A percentile compares a stretch with the other conserved stretches of the same genome.
These are phyloP conservation scores for Escovopsis sp. DNA, from an alignment of 2,329 filamentous ascomycete genomes.

Conservation along the genomic window DNA sequence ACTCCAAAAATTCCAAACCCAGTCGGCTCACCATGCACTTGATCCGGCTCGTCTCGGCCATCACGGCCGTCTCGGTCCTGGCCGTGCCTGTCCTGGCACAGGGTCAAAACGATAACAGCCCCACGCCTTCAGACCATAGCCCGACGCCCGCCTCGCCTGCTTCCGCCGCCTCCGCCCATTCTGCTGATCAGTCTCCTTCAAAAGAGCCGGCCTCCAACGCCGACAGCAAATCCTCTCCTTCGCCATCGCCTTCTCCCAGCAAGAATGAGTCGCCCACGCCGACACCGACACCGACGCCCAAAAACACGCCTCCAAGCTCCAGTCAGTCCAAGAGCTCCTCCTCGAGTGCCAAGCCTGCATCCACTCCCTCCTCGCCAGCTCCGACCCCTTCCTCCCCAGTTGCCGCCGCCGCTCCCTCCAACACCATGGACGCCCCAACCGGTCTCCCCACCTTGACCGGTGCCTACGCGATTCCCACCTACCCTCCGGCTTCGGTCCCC, in stretches of 20 bases:
- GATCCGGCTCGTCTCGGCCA: slow-evolving; percentile 9
- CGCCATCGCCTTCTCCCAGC: slow-evolving; percentile 1
- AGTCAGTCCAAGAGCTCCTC: not conserved
- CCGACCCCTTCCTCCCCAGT: not conserved
- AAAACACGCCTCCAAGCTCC: not conserved
- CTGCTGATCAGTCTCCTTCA: not conserved
- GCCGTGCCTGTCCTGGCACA: slow-evolving; percentile 19
- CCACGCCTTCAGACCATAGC: slow-evolving; percentile 4
- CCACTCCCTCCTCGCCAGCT: not conserved
- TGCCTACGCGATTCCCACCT: slow-evolving; percentile 31
- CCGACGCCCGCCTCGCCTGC: not conserved
- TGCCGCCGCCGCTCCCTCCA: slow-evolving; percentile 8
- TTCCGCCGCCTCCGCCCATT: no score
- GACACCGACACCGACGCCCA: slow-evolving; percentile 1
- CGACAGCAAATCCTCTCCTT: slow-evolving; percentile 4
- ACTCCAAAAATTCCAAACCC: no score
- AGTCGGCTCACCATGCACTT: slow-evolving; percentile 5
- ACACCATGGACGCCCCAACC: slow-evolving; percentile 11
- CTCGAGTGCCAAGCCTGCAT: not conserved
- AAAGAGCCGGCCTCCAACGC: slow-evolving; percentile 1
- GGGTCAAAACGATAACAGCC: slow-evolving; percentile 4
- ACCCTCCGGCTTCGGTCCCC: slow-evolving; percentile 62
- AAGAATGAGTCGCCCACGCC: not conserved
- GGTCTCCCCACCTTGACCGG: slow-evolving; percentile 28
- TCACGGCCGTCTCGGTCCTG: slow-evolving; percentile 15